Base-by-base conservation (phyloP, 2,329 filamentous ascomycete species). In the Beauveria bassiana region DNA sequence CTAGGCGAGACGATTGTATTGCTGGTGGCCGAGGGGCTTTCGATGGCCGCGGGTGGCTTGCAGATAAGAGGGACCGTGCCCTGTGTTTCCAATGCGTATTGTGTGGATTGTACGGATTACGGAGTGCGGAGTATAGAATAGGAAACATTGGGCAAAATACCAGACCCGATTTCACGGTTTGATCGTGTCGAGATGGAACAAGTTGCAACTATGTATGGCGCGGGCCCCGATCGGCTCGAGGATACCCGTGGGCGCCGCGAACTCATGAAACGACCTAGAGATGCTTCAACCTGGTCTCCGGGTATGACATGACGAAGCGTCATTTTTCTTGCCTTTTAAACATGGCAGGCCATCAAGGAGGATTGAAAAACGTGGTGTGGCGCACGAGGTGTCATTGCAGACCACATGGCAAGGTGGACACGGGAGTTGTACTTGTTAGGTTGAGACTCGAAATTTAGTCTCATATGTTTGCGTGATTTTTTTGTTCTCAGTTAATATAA, bases 401-500 rank as follows among this genome's bases (percentile, higher is more conserved):
- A 45, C 56, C 57, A 59, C 57, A 59, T 45, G 57, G 57, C 57
- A 38, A 18, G 45, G 47, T 59, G 57, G 57, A 31, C 38, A 59
- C 34, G 16, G 31, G 45, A 40, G 28, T 14, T 20, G 38, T 24
- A 14, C 26, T 14, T 14, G 14, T 22, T 24, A 16, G 20, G 18
- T 40, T 16, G n/a, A 47, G 42, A 28, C 12, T 46, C 46, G 43
- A 26, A 49, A 31, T 14, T 28, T 28, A 50, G 31, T 43, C 24
- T 12, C 31, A 52, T 45, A 14, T 34, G 31, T 40, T 49, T 31
- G 14, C 10, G 7, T n/a, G 31, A 18, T 10, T 20, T 26, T 20
- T 10, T 31, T 20, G 20, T 22, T 22, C 20, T 22, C 2, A 2
- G 20, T 22, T 22, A 22, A 22, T 22, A 22, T 22, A 18, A 26